These are phyloP conservation scores for Penicillium roqueforti DNA, from an alignment of 495 filamentous ascomycete species.

Conservation along the genomic window DNA sequence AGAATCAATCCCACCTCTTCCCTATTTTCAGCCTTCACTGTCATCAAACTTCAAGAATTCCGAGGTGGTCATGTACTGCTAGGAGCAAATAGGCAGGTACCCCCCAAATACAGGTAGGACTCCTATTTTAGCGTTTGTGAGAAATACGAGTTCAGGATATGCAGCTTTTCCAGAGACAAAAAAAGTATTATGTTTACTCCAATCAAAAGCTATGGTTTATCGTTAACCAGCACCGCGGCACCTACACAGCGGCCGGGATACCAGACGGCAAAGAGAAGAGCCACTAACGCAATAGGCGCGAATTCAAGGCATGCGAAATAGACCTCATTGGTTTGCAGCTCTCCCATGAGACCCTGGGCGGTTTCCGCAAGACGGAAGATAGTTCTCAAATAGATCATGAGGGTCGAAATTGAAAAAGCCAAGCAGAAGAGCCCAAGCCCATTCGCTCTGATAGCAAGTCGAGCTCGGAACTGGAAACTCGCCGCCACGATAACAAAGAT, in stretches of 20 bases:
- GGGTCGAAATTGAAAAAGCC: conserved; percentile 33
- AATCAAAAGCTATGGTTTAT: background rate
- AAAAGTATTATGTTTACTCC: background rate
- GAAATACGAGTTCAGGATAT: too few species aligned
- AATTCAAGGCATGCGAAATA: conserved; percentile 53
- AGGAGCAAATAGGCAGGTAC: too few species aligned
- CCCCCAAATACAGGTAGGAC: too few species aligned
- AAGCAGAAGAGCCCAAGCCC: conserved; percentile 9
- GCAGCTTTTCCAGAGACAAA: background rate
- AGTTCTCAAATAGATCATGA: conserved; percentile 51
- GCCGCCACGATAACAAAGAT: conserved; percentile 41
- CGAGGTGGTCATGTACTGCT: too few species aligned
- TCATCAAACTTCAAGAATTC: too few species aligned
- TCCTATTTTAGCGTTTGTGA: too few species aligned
- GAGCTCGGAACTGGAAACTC: conserved; percentile 20
- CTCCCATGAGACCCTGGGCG: conserved; percentile 44
- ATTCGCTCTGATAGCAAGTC: conserved; percentile 6
- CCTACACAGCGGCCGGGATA: conserved; percentile 39
- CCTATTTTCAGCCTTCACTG: too few species aligned
- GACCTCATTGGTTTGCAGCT: conserved; percentile 42
- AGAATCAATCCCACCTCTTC: too few species aligned
- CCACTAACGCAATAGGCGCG: conserved; percentile 46
- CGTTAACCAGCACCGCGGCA: background rate
- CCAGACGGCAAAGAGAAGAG: conserved; percentile 39
- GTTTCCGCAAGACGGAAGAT: conserved; percentile 54